Conservation (phyloP, 805 yeast genomes). For the Wickerhamiella lipophila region DNA sequence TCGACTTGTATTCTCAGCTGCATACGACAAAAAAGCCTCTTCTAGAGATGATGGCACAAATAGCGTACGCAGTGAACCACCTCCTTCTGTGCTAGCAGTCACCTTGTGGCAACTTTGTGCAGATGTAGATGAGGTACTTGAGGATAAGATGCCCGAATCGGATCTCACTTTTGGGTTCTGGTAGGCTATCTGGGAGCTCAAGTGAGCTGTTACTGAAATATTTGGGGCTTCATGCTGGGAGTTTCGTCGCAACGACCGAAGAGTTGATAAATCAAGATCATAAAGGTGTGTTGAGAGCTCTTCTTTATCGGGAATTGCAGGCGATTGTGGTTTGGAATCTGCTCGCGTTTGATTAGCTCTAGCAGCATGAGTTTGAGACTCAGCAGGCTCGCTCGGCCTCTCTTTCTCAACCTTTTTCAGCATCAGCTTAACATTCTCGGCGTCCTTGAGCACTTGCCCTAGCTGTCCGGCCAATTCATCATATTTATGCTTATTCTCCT, state of each 20-base stretch:
- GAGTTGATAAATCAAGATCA: background rate
- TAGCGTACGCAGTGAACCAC: slow-evolving; percentile 40
- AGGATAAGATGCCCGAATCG: too few relatives aligned
- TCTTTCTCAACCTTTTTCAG: slow-evolving; percentile 10
- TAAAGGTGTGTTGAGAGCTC: too few relatives aligned
- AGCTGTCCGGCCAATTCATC: slow-evolving; percentile 14
- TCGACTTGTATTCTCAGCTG: slow-evolving; percentile 37
- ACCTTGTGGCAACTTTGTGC: slow-evolving; percentile 12
- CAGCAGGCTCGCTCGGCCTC: background rate
- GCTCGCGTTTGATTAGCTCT: too few relatives aligned
- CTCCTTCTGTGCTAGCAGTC: slow-evolving; percentile 40
- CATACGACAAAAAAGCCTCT: slow-evolving; percentile 34
- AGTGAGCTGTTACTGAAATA: background rate
- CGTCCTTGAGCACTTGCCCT: slow-evolving; percentile 21
- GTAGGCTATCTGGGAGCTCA: background rate
- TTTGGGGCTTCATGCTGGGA: background rate
- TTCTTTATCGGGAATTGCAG: too few relatives aligned
- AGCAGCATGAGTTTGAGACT: too few relatives aligned
- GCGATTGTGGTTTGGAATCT: too few relatives aligned
- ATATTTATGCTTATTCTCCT: slow-evolving; percentile 17
- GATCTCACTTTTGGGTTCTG: too few relatives aligned
- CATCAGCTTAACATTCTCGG: slow-evolving; percentile 22
- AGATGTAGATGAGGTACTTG: too few relatives aligned
- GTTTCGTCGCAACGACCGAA: background rate
- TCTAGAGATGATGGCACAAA: slow-evolving; percentile 39